phyloP scores from a whole-genome alignment of 805 yeast species.

The Yarrowia yakushimensis region DNA sequence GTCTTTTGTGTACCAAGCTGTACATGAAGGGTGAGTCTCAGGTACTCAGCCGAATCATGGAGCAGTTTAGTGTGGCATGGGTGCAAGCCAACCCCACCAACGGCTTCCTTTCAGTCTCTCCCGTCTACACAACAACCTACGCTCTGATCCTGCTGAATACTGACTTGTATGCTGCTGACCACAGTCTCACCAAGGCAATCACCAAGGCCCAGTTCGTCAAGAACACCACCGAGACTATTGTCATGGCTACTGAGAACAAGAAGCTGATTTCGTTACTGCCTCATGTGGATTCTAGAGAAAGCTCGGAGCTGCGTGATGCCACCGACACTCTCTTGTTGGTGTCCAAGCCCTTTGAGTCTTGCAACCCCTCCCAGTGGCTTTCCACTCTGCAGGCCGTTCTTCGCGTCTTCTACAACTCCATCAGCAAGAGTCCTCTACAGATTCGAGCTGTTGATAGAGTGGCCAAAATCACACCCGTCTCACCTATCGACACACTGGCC shows the following conservation, averaged over 20 bases:
- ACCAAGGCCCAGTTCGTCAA: constrained; percentile 46
- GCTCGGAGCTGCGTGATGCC: not conserved
- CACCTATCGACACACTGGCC: not conserved
- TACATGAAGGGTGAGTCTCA: constrained; percentile 81
- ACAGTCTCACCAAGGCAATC: constrained; percentile 36
- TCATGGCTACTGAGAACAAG: constrained; percentile 28
- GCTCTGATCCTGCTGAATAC: constrained; percentile 71
- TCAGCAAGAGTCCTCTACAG: constrained; percentile 32
- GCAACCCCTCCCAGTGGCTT: constrained; percentile 32
- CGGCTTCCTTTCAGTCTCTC: constrained; percentile 51
- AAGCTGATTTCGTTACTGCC: constrained; percentile 28
- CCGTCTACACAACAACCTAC: constrained; percentile 67
- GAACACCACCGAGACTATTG: constrained; percentile 50
- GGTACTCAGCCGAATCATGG: constrained; percentile 69
- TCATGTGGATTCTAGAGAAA: not conserved
- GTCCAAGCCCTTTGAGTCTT: constrained; percentile 24
- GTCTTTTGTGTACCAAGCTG: constrained; percentile 59
- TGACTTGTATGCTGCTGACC: constrained; percentile 60
- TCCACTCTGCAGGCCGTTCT: constrained; percentile 31
- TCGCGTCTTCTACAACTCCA: constrained; percentile 31
- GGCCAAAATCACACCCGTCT: not conserved
- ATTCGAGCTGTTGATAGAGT: constrained; percentile 17
- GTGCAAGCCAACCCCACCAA: constrained; percentile 45
- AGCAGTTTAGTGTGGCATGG: constrained; percentile 66
- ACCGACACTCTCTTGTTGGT: constrained; percentile 29